Percentiles rank a stretch among this genome's conserved stretches.
Conservation (phyloP, 2,329 filamentous ascomycete species). For the Clarireedia homoeocarpa region DNA sequence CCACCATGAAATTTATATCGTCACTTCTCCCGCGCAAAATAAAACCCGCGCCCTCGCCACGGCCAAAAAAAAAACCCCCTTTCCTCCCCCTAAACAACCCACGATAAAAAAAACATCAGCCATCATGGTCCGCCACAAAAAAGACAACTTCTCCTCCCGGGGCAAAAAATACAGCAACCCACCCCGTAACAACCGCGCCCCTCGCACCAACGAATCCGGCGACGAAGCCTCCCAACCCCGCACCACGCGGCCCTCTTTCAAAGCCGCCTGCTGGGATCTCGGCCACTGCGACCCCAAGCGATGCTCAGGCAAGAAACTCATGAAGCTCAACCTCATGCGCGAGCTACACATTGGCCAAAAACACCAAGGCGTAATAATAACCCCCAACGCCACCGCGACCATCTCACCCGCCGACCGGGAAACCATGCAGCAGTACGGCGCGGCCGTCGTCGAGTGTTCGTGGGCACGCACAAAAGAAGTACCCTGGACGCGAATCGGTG, state of each 20-base stretch:
- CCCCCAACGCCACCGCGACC: conserved; percentile 82
- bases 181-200: conserved; percentile 37
- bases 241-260: conserved; percentile 52
- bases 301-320: conserved; percentile 91
- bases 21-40: not conserved
- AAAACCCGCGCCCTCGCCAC: too few species aligned
- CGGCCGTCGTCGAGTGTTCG: conserved; percentile 92
- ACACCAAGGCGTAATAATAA: conserved; percentile 86
- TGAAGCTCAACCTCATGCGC: conserved; percentile 88
- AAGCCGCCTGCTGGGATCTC: conserved; percentile 95
- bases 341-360: conserved; percentile 88
- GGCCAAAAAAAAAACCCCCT: not conserved
- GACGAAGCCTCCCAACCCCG: conserved; percentile 34
- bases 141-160: conserved; percentile 61
- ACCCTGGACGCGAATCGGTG: conserved; percentile 84
- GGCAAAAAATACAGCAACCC: conserved; percentile 62
- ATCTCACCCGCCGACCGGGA: conserved; percentile 76
- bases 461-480: conserved; percentile 92
- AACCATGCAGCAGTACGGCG: conserved; percentile 79
- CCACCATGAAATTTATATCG: not conserved
- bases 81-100: not conserved
- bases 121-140: conserved; percentile 90
- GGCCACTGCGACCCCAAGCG: conserved; percentile 96
- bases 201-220: conserved; percentile 39
- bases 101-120: not conserved